Evolutionary conservation across 768 basidiomycete genomes (phyloP).

Genomic region (Termitomyces sp.): DNA sequence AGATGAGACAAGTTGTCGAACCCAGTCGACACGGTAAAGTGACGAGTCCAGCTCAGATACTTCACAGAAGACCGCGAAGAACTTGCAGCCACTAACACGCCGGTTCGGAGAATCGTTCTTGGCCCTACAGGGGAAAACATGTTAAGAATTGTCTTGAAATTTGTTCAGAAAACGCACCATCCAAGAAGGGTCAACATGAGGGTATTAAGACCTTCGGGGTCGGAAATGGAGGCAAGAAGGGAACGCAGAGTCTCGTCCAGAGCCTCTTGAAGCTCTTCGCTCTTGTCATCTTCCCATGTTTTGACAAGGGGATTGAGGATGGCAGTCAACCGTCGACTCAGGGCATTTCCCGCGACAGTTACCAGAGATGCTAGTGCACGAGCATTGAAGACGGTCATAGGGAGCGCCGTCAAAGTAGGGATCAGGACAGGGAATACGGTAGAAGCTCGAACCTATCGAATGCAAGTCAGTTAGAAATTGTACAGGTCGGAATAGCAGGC

Average conservation of each 20-base stretch:
- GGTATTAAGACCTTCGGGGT: conserved; percentile 85
- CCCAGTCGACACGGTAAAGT: conserved; percentile 91
- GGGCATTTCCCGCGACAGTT: conserved; percentile 87
- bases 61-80: conserved; percentile 83
- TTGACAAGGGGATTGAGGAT: conserved; percentile 80
- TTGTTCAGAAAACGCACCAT: conserved; percentile 54
- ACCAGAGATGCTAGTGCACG: conserved; percentile 88
- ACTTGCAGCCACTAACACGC: conserved; percentile 72
- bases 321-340: conserved; percentile 77
- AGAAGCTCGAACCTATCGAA: conserved; percentile 75
- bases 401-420: conserved; percentile 84
- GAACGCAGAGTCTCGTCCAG: conserved; percentile 74
- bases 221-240: conserved; percentile 73
- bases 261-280: conserved; percentile 68
- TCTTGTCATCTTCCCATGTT: conserved; percentile 63
- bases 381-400: conserved; percentile 95
- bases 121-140: conserved; percentile 49
- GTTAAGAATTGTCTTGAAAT: background rate
- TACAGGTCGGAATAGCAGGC: background rate
- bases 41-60: conserved; percentile 78
- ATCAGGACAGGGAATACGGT: conserved; percentile 98
- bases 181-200: conserved; percentile 86
- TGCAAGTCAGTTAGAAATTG: conserved; percentile 1
- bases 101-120: conserved; percentile 69
- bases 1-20: conserved; percentile 80